Percentiles rank a stretch among this genome's conserved stretches.
Evolutionary conservation across 2,329 filamentous ascomycete species (phyloP).

Genomic region (Fusarium foetens): DNA sequence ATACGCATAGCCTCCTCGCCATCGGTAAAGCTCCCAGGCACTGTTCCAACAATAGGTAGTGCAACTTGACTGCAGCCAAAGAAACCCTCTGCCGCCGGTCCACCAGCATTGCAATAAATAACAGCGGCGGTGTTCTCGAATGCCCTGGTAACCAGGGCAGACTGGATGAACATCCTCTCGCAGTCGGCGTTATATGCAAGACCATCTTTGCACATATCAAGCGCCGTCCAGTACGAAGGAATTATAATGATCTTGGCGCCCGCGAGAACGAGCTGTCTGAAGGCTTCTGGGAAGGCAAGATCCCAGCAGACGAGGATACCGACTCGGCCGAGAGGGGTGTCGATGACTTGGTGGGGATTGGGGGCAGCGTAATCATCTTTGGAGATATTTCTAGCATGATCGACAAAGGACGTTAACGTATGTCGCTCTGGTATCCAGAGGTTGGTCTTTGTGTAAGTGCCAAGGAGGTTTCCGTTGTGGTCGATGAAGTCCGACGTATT

Average conservation of each 20-base stretch:
- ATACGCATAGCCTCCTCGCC: conserved; percentile 71
- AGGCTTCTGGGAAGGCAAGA: conserved; percentile 80
- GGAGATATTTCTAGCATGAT: conserved; percentile 52
- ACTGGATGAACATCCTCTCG: conserved; percentile 74
- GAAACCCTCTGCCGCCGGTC: conserved; percentile 45
- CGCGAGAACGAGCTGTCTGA: conserved; percentile 73
- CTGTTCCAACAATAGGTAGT: conserved; percentile 71
- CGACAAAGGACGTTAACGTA: conserved; percentile 55
- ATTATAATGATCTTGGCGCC: conserved; percentile 77
- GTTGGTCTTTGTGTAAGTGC: conserved; percentile 79
- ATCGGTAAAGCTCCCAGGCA: conserved; percentile 64
- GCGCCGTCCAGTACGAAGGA: conserved; percentile 74
- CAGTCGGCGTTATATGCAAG: conserved; percentile 66
- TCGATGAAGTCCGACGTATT: conserved; percentile 78
- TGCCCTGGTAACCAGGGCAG: conserved; percentile 68
- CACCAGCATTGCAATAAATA: conserved; percentile 76
- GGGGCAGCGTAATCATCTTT: conserved; percentile 50
- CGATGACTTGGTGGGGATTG: conserved; percentile 61
- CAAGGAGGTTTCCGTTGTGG: conserved; percentile 66
- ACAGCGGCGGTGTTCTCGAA: conserved; percentile 80
- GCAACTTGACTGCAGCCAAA: conserved; percentile 69
- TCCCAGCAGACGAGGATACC: conserved; percentile 82
- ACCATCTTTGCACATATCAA: conserved; percentile 61
- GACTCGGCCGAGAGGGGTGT: conserved; percentile 66
- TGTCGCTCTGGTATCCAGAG: conserved; percentile 77